Percentiles rank a stretch among this genome's conserved stretches.
Evolutionary conservation across 2,329 filamentous ascomycete species (phyloP).

Genomic region (Plenodomus biglobosus): DNA sequence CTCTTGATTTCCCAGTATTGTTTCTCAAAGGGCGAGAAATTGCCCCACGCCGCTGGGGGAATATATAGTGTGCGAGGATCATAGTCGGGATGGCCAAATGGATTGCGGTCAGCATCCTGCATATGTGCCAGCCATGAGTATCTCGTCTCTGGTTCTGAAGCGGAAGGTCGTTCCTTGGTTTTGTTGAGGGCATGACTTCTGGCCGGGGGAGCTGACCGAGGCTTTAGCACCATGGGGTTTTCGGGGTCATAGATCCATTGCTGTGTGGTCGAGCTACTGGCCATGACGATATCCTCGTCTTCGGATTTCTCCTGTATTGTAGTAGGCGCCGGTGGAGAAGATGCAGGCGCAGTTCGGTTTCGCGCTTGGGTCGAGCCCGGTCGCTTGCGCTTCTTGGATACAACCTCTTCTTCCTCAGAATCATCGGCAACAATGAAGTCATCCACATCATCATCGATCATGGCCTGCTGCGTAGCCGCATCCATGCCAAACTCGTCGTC

Average conservation of each 20-base stretch:
- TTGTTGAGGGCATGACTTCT: constrained; percentile 34
- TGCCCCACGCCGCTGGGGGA: constrained; percentile 73
- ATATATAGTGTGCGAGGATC: constrained; percentile 91
- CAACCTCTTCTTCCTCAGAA: constrained; percentile 70
- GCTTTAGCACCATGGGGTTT: constrained; percentile 55
- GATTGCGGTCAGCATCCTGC: constrained; percentile 79
- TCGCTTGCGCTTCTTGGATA: constrained; percentile 70
- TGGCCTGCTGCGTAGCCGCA: constrained; percentile 57
- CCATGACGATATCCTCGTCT: constrained; percentile 58
- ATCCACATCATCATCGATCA: constrained; percentile 67
- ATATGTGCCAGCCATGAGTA: constrained; percentile 90
- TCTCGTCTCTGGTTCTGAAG: constrained; percentile 78
- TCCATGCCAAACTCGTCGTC: constrained; percentile 69
- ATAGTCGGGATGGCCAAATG: constrained; percentile 79
- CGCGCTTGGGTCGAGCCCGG: constrained; percentile 64
- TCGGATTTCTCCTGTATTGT: constrained; percentile 52
- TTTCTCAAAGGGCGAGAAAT: constrained; percentile 93
- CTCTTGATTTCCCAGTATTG: constrained; percentile 99
- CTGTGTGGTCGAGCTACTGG: constrained; percentile 68
- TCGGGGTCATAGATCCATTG: constrained; percentile 78
- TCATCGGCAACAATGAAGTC: constrained; percentile 87
- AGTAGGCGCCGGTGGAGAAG: constrained; percentile 44
- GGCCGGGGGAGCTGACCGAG: constrained; percentile 43
- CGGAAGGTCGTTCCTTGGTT: constrained; percentile 67
- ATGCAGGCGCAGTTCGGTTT: constrained; percentile 52